Percentiles rank a stretch among this genome's conserved stretches.
Conservation (phyloP, 192 early-diverging fungal genomes). For the Thoreauomyces humboldtii region DNA sequence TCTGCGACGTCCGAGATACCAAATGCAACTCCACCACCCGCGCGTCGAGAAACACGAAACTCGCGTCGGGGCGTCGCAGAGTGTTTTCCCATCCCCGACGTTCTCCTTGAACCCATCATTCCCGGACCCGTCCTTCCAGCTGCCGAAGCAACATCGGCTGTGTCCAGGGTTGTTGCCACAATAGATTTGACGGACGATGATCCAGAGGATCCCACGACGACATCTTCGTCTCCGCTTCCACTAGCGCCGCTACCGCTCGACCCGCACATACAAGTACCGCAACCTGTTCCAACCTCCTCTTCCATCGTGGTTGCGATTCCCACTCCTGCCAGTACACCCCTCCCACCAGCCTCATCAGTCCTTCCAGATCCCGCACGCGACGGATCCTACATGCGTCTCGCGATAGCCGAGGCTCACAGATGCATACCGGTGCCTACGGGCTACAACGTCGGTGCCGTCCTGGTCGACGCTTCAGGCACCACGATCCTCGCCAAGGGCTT, state of each 20-base stretch:
- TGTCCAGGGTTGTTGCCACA: neutral
- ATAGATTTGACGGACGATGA: neutral
- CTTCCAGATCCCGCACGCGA: neutral
- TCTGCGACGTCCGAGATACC: neutral
- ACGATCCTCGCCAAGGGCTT: constrained; percentile 77
- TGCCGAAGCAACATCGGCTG: neutral
- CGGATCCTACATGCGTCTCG: constrained; percentile 61
- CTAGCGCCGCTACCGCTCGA: too few relatives aligned
- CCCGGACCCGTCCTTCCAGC: neutral
- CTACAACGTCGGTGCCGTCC: constrained; percentile 91
- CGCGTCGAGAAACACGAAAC: too few relatives aligned
- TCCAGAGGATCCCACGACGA: neutral
- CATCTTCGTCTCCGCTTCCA: too few relatives aligned
- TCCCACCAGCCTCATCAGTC: neutral
- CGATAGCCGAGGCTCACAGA: constrained; percentile 78
- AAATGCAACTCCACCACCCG: too few relatives aligned
- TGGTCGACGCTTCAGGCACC: constrained; percentile 35
- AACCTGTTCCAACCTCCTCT: too few relatives aligned
- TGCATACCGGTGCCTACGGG: constrained; percentile 76
- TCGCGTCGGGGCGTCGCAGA: too few relatives aligned
- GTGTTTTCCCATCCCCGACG: neutral
- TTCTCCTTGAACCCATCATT: neutral
- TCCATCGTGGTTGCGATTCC: too few relatives aligned
- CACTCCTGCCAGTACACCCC: neutral
- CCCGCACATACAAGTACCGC: too few relatives aligned